Evolutionary conservation across 768 basidiomycete species (phyloP), one percentile per base, ranked within the genome.

Genomic region (Coprinellus aureogranulatus): DNA sequence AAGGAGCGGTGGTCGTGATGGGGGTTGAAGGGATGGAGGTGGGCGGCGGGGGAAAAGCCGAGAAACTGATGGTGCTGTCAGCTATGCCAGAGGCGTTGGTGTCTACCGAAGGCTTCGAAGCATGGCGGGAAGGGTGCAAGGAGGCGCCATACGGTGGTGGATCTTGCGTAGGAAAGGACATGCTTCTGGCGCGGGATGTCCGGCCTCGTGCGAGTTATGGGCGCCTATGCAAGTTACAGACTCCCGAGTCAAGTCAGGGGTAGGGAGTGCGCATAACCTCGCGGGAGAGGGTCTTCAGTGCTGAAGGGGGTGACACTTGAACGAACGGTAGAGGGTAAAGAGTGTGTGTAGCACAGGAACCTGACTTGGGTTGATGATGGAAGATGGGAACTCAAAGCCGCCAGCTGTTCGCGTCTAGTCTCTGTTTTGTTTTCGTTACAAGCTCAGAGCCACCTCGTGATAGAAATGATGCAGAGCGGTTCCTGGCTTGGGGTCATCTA

Each of bases 31-130:
- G 80, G 23, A 80, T 74, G 40, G 76, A 78, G 45, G 72, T 63
- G 25, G 85, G 84, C 1, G 83, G 82, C 48, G 73, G 71, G 22
- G 83, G 84, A 58, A 86, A 87, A 53, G 79, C 75, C 31, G 79
- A 79, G 54, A 78, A 76, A 66, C 79, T 81, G 45, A 85, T 79
- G 27, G 82, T 81, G 53, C 82, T 84, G 50, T 80, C 80, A 31
- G 84, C 82, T 40, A 84, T 67, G 26, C 75, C 81, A n/a, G 85
- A 85, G 5, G 77, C 81, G 58, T 76, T 80, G 39, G 84, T 84
- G 53, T 76, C 75, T 45, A 80, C 64, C 37, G 83, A 86, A 20
- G 68, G 65, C 30, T 64, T 68, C 45, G 72, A 67, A 31, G 65
- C 62, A 69, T 81, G 78, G 39, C 70, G 59, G 59, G 62, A 52